Conservation (phyloP, 1,284 basidiomycete species). For the Xerocomus cyaneibrunnescens region DNA sequence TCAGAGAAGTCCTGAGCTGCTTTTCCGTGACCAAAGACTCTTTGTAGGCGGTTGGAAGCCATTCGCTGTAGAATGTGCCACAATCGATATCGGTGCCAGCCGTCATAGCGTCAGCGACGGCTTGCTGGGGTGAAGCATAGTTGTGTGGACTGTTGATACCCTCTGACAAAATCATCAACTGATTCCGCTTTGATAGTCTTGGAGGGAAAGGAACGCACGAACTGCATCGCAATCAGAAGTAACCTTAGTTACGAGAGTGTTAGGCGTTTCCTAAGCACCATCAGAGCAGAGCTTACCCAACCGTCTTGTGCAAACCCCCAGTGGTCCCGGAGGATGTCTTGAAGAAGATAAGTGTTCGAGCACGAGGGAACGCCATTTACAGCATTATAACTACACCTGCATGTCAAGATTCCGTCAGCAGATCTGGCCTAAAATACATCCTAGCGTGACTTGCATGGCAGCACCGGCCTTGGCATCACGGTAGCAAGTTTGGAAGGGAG, state of each 20-base stretch:
- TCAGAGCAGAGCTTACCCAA: constrained; percentile 45
- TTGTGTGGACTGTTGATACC: constrained; percentile 52
- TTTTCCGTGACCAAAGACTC: constrained; percentile 45
- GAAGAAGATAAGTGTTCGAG: constrained; percentile 51
- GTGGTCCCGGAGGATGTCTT: constrained; percentile 49
- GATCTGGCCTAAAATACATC: background rate
- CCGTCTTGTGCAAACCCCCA: constrained; percentile 51
- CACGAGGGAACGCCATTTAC: constrained; percentile 59
- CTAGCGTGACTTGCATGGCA: constrained; percentile 40
- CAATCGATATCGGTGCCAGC: constrained; percentile 59
- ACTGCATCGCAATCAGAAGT: constrained; percentile 38
- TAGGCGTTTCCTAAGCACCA: background rate
- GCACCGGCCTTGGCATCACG: constrained; percentile 56
- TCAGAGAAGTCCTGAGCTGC: constrained; percentile 44
- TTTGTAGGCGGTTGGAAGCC: constrained; percentile 48
- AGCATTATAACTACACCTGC: constrained; percentile 54
- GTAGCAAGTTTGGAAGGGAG: constrained; percentile 55
- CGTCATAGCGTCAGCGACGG: constrained; percentile 49
- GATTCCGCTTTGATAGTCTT: background rate
- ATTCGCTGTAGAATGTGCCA: constrained; percentile 45
- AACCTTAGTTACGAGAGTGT: constrained; percentile 1
- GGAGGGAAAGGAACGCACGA: background rate
- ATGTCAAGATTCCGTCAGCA: background rate
- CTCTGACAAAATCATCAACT: constrained; percentile 31
- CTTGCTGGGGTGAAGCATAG: constrained; percentile 45